Percentiles rank a stretch among this genome's conserved stretches.
These are phyloP conservation scores for Penicillium crustosum DNA, from an alignment of 2,329 filamentous ascomycete genomes.

Conservation along the genomic window DNA sequence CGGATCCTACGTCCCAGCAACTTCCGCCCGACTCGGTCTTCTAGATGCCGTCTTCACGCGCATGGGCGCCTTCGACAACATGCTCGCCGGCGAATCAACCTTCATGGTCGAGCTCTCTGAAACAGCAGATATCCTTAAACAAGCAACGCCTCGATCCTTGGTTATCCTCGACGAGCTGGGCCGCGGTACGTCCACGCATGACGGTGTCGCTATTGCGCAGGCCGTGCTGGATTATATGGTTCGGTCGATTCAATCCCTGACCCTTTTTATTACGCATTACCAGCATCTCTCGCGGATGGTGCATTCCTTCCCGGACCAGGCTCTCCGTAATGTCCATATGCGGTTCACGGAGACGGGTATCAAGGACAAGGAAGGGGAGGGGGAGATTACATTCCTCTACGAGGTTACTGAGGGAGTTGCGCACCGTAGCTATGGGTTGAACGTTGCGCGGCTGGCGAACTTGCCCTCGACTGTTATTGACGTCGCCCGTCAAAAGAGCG, in stretches of 20 bases:
- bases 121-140: constrained; percentile 84
- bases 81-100: constrained; percentile 89
- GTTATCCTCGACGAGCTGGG: constrained; percentile 95
- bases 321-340: constrained; percentile 90
- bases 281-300: constrained; percentile 78
- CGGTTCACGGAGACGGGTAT: constrained; percentile 64
- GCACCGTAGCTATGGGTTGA: constrained; percentile 89
- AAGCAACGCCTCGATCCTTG: constrained; percentile 78
- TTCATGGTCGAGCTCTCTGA: constrained; percentile 98
- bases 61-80: constrained; percentile 94
- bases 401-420: constrained; percentile 88
- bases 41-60: constrained; percentile 91
- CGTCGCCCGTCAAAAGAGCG: constrained; percentile 74
- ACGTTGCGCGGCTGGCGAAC: constrained; percentile 83
- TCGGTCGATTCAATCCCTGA: constrained; percentile 70
- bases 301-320: constrained; percentile 62
- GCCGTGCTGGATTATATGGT: constrained; percentile 86
- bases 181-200: constrained; percentile 88
- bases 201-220: constrained; percentile 93
- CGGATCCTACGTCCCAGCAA: constrained; percentile 88
- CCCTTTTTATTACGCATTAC: constrained; percentile 97
- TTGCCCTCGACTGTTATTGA: constrained; percentile 76
- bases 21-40: constrained; percentile 71
- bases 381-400: constrained; percentile 91
- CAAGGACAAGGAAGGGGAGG: constrained; percentile 63